Percentiles rank a stretch among this genome's conserved stretches.
phyloP scores from a whole-genome alignment of 192 early-diverging fungal species.

The Dimargaris xerosporica region DNA sequence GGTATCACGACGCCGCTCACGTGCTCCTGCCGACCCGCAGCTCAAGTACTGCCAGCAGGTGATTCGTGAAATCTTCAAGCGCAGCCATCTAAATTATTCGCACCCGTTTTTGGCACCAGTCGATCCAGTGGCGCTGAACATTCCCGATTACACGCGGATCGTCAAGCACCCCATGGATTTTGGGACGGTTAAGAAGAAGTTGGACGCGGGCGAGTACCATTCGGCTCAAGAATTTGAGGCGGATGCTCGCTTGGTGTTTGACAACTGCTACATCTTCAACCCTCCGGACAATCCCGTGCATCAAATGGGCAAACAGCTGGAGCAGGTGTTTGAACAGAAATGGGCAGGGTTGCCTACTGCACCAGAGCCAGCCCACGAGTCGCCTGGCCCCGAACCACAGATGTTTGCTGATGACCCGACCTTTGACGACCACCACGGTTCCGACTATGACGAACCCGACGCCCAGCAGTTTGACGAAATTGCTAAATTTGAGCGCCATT shows the following conservation, averaged over 20 bases:
- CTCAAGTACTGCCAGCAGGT: constrained; percentile 45
- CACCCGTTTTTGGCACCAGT: constrained; percentile 74
- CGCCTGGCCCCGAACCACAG: neutral
- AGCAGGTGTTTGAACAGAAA: constrained; percentile 63
- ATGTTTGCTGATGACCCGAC: neutral
- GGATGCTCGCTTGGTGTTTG: constrained; percentile 67
- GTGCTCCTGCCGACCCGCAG: constrained; percentile 34
- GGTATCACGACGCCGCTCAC: constrained; percentile 22
- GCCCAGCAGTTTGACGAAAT: constrained; percentile 18
- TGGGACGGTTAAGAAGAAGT: constrained; percentile 52
- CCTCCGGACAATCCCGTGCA: constrained; percentile 48
- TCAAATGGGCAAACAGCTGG: constrained; percentile 49
- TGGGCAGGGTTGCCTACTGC: constrained; percentile 38
- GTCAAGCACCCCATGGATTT: constrained; percentile 86
- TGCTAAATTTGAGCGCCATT: constrained; percentile 21
- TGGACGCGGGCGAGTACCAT: constrained; percentile 48
- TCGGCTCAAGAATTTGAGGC: constrained; percentile 50
- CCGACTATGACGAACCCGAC: neutral
- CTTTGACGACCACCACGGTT: neutral
- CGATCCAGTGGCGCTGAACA: constrained; percentile 62
- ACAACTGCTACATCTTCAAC: constrained; percentile 78
- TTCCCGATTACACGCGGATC: constrained; percentile 74
- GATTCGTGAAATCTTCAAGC: constrained; percentile 49
- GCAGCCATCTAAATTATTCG: constrained; percentile 45
- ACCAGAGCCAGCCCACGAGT: constrained; percentile 19